phyloP scores from a whole-genome alignment of 805 yeast genomes.

The Candida schatavii region DNA sequence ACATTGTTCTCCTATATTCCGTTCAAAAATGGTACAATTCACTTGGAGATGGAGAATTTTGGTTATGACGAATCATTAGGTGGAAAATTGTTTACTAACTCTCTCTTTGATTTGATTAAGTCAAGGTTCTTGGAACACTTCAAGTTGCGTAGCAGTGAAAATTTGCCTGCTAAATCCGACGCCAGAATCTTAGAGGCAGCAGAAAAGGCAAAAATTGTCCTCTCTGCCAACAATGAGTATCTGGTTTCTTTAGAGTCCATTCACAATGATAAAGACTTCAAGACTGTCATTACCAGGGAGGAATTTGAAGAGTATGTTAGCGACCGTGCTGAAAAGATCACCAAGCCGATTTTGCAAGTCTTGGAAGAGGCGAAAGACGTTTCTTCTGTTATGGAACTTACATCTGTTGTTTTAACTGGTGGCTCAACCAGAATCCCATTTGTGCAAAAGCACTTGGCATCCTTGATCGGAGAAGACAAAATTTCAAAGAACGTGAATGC shows the following conservation, averaged over 20 bases:
- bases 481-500: constrained; percentile 87
- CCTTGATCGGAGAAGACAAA: constrained; percentile 55
- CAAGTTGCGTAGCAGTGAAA: constrained; percentile 30
- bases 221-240: constrained; percentile 86
- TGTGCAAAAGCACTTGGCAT: constrained; percentile 60
- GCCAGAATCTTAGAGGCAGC: constrained; percentile 77
- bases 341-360: constrained; percentile 54
- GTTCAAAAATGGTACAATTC: constrained; percentile 37
- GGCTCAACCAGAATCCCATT: constrained; percentile 91
- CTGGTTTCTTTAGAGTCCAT: constrained; percentile 74
- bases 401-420: constrained; percentile 78
- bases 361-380: constrained; percentile 20
- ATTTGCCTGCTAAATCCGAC: constrained; percentile 55
- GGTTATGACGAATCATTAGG: constrained; percentile 69
- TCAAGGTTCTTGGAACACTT: constrained; percentile 52
- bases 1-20: constrained; percentile 69
- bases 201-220: constrained; percentile 81
- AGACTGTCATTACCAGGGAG: constrained; percentile 62
- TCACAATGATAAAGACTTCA: constrained; percentile 71
- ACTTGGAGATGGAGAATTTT: constrained; percentile 65
- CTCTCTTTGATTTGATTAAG: constrained; percentile 58
- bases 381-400: constrained; percentile 36
- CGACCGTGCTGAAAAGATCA: constrained; percentile 45
- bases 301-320: constrained; percentile 66
- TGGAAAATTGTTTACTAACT: constrained; percentile 70